Evolutionary conservation across 2,329 filamentous ascomycete species (phyloP).

Genomic region (Fusarium duplospermum): DNA sequence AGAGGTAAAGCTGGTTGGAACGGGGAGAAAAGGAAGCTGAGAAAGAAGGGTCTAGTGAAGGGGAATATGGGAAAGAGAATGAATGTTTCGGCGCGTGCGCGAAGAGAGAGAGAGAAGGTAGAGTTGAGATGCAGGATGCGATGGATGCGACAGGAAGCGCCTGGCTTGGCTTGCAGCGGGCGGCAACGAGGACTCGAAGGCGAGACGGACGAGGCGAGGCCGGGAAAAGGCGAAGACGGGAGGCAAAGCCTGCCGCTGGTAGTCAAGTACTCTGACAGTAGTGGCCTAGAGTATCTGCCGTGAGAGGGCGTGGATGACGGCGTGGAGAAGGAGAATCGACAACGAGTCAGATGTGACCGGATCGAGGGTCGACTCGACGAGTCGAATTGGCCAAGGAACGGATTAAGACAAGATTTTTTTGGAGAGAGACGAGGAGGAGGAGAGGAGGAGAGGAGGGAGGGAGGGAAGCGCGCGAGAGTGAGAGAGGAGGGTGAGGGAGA

Average conservation of each 20-base stretch:
- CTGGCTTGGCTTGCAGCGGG: conserved; percentile 8
- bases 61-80: not conserved
- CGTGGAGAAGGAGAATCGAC: conserved; percentile 34
- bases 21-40: not conserved
- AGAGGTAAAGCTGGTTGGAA: not conserved
- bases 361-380: conserved; percentile 35
- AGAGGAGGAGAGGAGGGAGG: conserved; percentile 1
- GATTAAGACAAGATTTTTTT: conserved; percentile 29
- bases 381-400: conserved; percentile 34
- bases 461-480: not conserved
- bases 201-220: conserved; percentile 21
- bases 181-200: conserved; percentile 11
- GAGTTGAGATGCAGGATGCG: conserved; percentile 2
- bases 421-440: not conserved
- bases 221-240: conserved; percentile 21
- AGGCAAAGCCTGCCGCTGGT: conserved; percentile 35
- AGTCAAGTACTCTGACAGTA: conserved; percentile 24
- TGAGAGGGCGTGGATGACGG: conserved; percentile 16
- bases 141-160: conserved; percentile 7
- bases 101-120: not conserved
- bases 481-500: conserved; percentile 5
- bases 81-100: conserved; percentile 2
- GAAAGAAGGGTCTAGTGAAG: not conserved
- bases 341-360: conserved; percentile 37
- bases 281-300: conserved; percentile 23